Evolutionary conservation across 2,329 filamentous ascomycete species (phyloP).

Genomic region (Colletotrichum eleusines): DNA sequence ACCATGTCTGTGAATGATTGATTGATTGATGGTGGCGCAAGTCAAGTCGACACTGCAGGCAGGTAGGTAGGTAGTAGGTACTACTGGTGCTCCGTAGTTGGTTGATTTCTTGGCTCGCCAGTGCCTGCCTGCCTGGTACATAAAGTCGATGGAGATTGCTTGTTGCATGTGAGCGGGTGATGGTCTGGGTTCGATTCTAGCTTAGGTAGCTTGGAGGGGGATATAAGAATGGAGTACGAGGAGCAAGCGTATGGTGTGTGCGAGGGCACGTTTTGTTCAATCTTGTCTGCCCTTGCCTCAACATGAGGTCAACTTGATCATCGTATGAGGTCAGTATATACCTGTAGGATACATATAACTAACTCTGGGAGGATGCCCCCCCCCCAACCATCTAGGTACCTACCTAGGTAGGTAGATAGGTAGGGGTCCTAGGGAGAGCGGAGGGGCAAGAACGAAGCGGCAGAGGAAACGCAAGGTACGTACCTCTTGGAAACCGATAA

Average conservation of each 20-base stretch:
- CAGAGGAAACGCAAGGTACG: neutral
- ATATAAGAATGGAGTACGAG: neutral
- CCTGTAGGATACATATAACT: too few species aligned
- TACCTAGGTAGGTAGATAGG: too few species aligned
- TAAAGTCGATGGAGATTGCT: neutral
- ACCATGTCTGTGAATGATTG: neutral
- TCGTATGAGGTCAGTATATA: constrained; percentile 5
- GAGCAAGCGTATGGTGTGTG: neutral
- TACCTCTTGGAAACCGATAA: neutral
- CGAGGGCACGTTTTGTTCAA: constrained; percentile 1
- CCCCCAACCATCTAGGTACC: too few species aligned
- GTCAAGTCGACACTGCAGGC: neutral
- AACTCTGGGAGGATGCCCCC: too few species aligned
- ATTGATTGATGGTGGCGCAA: neutral
- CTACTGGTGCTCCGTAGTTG: too few species aligned
- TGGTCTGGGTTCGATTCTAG: neutral
- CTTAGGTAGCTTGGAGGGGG: neutral
- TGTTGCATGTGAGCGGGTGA: neutral
- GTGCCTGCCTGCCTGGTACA: neutral
- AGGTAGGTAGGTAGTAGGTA: too few species aligned
- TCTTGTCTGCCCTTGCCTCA: constrained; percentile 1
- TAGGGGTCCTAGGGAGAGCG: neutral
- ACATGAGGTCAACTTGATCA: neutral
- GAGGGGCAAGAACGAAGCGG: neutral
- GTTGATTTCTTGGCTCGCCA: neutral